Base-by-base conservation (phyloP, 2,329 filamentous ascomycete species). In the Xylariaceae sp. region DNA sequence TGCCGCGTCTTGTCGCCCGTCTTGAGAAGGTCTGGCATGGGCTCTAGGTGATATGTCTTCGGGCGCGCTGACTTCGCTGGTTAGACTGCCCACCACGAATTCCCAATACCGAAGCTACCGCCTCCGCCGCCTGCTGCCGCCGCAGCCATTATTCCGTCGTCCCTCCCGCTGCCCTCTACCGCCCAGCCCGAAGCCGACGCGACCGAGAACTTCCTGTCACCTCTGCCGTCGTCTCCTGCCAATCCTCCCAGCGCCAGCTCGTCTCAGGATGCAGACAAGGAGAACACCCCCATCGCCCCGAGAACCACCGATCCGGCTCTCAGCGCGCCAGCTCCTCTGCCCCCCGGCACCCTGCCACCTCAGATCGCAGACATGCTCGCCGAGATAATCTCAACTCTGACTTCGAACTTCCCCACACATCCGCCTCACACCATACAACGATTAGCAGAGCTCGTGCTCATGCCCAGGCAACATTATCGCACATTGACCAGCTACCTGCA, bases 401-500 rank as follows among this genome's bases (percentile, higher is more conserved):
- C 61, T 31, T 68, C 66, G 3, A 74, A 72, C 45, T 98, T 98
- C 59, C 55, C 74, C 15, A 65, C 68, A 3, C 75, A 83, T 47
- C 90, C 92, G 1, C 92, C 92, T 0, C 87, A 96, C 57, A 96
- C 92, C 3, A 75, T 95, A 41, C 92, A 98, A 61, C 83, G 92
- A 24, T 73, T 98, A 15, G 78, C 88, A 15, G 92, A 98, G 65
- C 79, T 96, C 19, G 67, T 94, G 4, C 68, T 94, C 22, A 62
- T 70, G 17, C 92, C 92, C 1, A 80, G 68, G 39, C 70, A 72
- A 35, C 83, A 94, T 60, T 95, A 96, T 64, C 77, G 75, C 40
- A 83, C 79, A 33, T 71, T 96, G 3, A 77, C 85, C 1, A 74
- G 88, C 9, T 98, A 92, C 57, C 76, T 98, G 9, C 83, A 92